Evolutionary conservation across 2,329 filamentous ascomycete genomes (phyloP).

Genomic region (Neofusicoccum parvum): DNA sequence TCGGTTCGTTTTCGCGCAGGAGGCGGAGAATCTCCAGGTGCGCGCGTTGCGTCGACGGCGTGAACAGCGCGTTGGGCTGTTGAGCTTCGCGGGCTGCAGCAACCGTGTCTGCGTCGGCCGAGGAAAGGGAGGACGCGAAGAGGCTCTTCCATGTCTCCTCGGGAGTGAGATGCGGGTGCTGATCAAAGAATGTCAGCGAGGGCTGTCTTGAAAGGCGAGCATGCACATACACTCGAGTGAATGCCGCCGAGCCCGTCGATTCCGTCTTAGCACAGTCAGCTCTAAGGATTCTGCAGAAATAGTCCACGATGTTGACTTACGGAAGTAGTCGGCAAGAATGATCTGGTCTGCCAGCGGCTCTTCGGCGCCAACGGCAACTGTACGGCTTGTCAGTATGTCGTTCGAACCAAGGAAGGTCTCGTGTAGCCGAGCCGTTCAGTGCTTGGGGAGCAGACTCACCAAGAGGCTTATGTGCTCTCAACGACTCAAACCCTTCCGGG

Average conservation of each 20-base stretch:
- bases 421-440: neutral
- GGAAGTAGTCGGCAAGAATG: constrained; percentile 74
- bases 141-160: constrained; percentile 51
- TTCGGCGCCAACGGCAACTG: constrained; percentile 80
- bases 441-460: constrained; percentile 27
- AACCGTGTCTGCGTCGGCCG: constrained; percentile 34
- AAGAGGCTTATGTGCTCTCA: constrained; percentile 75
- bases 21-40: constrained; percentile 89
- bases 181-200: neutral
- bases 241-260: constrained; percentile 53
- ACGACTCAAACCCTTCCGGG: constrained; percentile 69
- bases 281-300: neutral
- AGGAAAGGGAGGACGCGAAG: constrained; percentile 41
- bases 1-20: constrained; percentile 75
- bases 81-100: constrained; percentile 40
- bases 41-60: constrained; percentile 70
- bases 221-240: constrained; percentile 43
- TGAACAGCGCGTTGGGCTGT: constrained; percentile 61
- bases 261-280: constrained; percentile 41
- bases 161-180: constrained; percentile 53
- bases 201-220: neutral
- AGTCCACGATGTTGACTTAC: constrained; percentile 53
- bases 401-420: neutral
- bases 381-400: neutral
- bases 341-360: constrained; percentile 82